phyloP scores from a whole-genome alignment of 2,329 filamentous ascomycete species.

The Fusarium sp. region DNA sequence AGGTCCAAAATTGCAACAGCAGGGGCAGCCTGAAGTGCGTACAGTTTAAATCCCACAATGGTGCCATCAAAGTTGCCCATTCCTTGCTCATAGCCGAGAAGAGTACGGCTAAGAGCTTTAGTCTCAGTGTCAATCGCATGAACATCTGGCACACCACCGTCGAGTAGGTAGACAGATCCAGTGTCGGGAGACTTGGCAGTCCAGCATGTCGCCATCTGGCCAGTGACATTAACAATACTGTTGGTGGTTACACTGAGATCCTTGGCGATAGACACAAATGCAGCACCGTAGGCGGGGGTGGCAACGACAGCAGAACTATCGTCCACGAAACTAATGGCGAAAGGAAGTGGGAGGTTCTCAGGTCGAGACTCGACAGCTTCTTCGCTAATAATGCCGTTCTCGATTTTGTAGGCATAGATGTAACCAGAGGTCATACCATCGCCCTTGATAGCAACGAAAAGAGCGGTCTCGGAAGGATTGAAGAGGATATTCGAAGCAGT shows the following conservation, averaged over 20 bases:
- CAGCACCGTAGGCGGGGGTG: constrained; percentile 13
- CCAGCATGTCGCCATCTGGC: constrained; percentile 2
- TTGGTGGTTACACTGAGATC: not conserved
- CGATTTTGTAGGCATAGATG: not conserved
- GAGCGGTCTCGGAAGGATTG: constrained; percentile 8
- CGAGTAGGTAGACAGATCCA: constrained; percentile 6
- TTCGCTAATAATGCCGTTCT: not conserved
- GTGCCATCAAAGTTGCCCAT: constrained; percentile 9
- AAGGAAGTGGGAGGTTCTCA: constrained; percentile 5
- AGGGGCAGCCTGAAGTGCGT: not conserved
- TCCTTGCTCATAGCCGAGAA: not conserved
- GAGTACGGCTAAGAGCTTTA: not conserved
- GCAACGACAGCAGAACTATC: not conserved
- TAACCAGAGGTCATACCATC: not conserved
- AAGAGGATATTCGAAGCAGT: constrained; percentile 13
- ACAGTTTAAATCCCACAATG: not conserved
- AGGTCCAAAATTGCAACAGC: not conserved
- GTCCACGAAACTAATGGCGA: not conserved
- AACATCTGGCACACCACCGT: not conserved
- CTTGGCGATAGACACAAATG: not conserved
- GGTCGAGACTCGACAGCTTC: not conserved
- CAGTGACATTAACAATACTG: not conserved
- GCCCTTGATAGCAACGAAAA: constrained; percentile 8
- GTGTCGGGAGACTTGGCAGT: not conserved
- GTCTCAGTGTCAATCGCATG: not conserved